These are phyloP conservation scores for Tylopilus sp. DNA, from an alignment of 768 basidiomycete genomes.

Conservation along the genomic window DNA sequence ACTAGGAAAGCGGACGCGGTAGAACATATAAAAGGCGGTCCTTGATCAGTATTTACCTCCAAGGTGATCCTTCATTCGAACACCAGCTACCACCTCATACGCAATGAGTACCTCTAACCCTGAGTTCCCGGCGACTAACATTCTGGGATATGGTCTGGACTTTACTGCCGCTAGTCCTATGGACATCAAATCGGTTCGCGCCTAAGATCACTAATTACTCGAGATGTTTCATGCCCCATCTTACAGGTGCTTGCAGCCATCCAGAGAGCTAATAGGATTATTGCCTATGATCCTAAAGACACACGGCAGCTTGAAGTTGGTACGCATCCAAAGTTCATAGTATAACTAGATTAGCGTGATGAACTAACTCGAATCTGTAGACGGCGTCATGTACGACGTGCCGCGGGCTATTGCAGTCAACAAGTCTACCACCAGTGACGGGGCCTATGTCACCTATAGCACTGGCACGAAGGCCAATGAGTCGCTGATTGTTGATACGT, in stretches of 20 bases:
- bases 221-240: background rate
- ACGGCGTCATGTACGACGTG: background rate
- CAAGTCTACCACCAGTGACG: background rate
- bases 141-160: slow-evolving; percentile 5
- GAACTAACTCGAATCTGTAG: background rate
- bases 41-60: too few relatives aligned
- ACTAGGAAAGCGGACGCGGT: too few relatives aligned
- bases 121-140: slow-evolving; percentile 2
- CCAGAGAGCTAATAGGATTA: background rate
- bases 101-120: background rate
- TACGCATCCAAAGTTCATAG: too few relatives aligned
- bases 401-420: background rate
- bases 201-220: background rate
- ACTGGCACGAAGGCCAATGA: background rate
- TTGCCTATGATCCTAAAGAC: background rate
- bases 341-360: background rate
- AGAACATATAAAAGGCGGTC: too few relatives aligned
- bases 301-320: background rate
- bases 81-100: too few relatives aligned
- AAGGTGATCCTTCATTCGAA: too few relatives aligned
- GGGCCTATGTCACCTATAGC: slow-evolving; percentile 4
- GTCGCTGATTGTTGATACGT: background rate
- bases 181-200: slow-evolving; percentile 3
- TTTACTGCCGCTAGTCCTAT: slow-evolving; percentile 1
- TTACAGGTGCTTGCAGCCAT: background rate